Conservation (phyloP, 495 filamentous ascomycete genomes). For the Diplogelasinospora grovesii region DNA sequence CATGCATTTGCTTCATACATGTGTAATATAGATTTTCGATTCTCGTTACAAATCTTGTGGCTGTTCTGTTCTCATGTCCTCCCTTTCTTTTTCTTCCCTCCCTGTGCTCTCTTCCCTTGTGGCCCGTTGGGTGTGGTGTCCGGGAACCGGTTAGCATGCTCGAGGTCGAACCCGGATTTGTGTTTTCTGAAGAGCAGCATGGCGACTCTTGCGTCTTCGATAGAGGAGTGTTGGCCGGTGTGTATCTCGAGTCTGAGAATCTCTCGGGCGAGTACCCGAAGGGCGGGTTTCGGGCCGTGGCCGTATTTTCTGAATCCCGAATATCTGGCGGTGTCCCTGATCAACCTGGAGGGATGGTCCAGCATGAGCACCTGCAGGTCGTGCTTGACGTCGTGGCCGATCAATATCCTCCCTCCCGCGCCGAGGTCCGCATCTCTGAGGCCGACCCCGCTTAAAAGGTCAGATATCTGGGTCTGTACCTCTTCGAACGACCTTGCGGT, state of each 20-base stretch:
- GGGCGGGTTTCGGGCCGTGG: conserved; percentile 67
- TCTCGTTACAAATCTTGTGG: no score
- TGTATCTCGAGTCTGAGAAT: conserved; percentile 81
- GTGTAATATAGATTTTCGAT: no score
- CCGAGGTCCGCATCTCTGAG: no score
- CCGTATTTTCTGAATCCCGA: conserved; percentile 65
- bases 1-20: no score
- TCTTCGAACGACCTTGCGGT: conserved; percentile 61
- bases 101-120: conserved; percentile 19
- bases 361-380: conserved; percentile 74
- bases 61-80: conserved; percentile 4
- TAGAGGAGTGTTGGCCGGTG: conserved; percentile 54
- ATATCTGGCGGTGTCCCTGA: conserved; percentile 79
- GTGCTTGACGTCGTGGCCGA: conserved; percentile 87
- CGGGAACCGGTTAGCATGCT: conserved; percentile 61
- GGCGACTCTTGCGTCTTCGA: conserved; percentile 84
- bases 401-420: conserved; percentile 70
- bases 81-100: conserved; percentile 12
- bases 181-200: conserved; percentile 80
- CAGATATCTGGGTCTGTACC: conserved; percentile 65
- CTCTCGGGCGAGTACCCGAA: conserved; percentile 70
- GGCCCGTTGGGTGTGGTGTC: conserved; percentile 9
- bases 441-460: no score
- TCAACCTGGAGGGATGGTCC: conserved; percentile 65
- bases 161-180: conserved; percentile 76